phyloP scores from a whole-genome alignment of 108 stramenopile species.

The Nitzschia sp. region DNA sequence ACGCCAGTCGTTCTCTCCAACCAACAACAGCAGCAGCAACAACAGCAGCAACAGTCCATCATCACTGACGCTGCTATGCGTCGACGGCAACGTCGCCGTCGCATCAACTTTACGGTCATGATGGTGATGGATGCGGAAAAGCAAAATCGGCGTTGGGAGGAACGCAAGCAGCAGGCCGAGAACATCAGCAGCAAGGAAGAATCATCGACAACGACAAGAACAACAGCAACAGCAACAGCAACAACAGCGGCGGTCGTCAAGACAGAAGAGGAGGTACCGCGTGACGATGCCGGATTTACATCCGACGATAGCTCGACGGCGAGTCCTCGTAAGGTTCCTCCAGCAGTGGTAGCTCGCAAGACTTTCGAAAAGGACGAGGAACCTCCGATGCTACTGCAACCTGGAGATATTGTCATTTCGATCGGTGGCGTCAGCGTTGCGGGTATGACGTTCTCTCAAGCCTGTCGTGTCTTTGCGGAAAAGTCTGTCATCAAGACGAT shows the following conservation, averaged over 20 bases:
- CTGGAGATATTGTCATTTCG: slow-evolving; percentile 69
- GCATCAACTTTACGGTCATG: slow-evolving; percentile 63
- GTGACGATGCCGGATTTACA: not conserved
- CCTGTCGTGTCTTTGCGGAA: slow-evolving; percentile 46
- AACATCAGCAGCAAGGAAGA: not conserved
- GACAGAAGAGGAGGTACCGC: not conserved
- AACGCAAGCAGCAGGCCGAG: not conserved
- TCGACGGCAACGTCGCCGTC: slow-evolving; percentile 41
- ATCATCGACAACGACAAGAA: not conserved
- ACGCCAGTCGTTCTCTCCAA: too few relatives aligned
- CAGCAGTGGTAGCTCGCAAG: not conserved
- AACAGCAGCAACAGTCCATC: not conserved
- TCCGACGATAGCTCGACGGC: not conserved
- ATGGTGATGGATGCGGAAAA: slow-evolving; percentile 49
- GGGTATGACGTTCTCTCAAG: slow-evolving; percentile 56
- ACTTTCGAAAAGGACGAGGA: slow-evolving; percentile 1
- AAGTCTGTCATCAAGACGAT: not conserved
- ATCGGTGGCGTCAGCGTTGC: slow-evolving; percentile 48
- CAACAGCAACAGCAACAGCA: not conserved
- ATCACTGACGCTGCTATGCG: too few relatives aligned
- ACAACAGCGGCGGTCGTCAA: not conserved
- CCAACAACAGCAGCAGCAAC: slow-evolving; percentile 7
- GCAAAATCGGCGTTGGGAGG: slow-evolving; percentile 40
- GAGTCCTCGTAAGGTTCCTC: not conserved
- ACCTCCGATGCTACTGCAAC: slow-evolving; percentile 25